These are phyloP conservation scores for Plasmodium gallinaceum DNA, from an alignment of 169 alveolate species.

Conservation along the genomic window DNA sequence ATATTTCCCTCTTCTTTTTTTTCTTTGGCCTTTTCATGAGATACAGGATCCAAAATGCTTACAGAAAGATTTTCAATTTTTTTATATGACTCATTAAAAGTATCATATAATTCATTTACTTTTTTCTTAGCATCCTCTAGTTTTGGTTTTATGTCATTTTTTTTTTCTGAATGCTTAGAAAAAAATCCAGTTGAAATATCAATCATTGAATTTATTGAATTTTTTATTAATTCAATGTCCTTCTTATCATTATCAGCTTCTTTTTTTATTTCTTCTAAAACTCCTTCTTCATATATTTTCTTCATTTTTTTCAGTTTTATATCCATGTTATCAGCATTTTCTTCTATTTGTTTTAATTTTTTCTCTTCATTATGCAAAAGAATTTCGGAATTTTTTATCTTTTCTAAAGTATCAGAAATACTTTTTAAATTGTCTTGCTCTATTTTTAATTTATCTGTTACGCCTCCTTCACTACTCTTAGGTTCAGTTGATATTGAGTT, in stretches of 20 bases:
- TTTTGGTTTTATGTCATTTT: too few relatives aligned
- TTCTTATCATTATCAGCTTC: neutral
- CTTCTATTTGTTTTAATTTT: neutral
- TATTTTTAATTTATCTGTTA: neutral
- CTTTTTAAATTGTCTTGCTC: neutral
- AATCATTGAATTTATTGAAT: constrained; percentile 4
- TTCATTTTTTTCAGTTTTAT: neutral
- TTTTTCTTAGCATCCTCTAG: too few relatives aligned
- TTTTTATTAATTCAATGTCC: neutral
- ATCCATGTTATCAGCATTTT: constrained; percentile 1
- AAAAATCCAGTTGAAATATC: neutral
- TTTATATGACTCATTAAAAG: too few relatives aligned
- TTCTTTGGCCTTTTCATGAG: too few relatives aligned
- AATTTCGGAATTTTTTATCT: neutral
- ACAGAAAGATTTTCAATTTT: too few relatives aligned
- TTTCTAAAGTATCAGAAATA: neutral
- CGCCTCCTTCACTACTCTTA: neutral
- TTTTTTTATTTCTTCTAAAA: constrained; percentile 25
- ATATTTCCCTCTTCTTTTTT: too few relatives aligned
- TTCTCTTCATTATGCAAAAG: neutral
- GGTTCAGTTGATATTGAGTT: neutral
- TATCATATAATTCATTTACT: too few relatives aligned
- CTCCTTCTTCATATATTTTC: constrained; percentile 39
- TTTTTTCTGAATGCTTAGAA: too few relatives aligned
- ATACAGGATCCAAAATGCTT: too few relatives aligned